phyloP scores from a whole-genome alignment of 345 rosid genomes.

The Kernera saxatilis region DNA sequence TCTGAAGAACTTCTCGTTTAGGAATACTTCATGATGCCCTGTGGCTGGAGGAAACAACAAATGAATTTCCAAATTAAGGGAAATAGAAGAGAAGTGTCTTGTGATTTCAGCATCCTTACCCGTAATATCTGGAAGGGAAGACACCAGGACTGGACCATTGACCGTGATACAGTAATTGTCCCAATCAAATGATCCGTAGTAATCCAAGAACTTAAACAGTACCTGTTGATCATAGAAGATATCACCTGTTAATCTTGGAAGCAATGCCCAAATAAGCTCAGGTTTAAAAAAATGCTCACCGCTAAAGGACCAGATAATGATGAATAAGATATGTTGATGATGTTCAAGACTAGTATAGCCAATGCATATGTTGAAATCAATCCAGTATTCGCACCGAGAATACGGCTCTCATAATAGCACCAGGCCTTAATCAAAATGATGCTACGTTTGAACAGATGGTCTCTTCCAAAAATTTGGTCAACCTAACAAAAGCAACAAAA shows the following conservation, averaged over 20 bases:
- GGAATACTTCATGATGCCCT: conserved; percentile 29
- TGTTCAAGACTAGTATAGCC: conserved; percentile 60
- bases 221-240: conserved; percentile 41
- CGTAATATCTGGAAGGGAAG: conserved; percentile 46
- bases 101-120: conserved; percentile 39
- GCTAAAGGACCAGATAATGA: conserved; percentile 66
- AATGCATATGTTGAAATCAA: conserved; percentile 81
- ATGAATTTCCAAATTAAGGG: neutral
- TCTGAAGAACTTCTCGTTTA: conserved; percentile 51
- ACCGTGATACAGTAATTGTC: conserved; percentile 49
- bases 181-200: conserved; percentile 79
- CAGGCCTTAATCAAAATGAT: conserved; percentile 74
- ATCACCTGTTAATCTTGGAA: neutral
- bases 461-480: conserved; percentile 52
- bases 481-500: conserved; percentile 41
- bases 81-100: neutral
- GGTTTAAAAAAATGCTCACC: conserved; percentile 35
- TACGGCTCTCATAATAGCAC: conserved; percentile 89
- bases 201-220: conserved; percentile 60
- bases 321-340: conserved; percentile 60
- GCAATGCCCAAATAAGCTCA: neutral
- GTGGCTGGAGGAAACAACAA: conserved; percentile 17
- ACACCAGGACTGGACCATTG: conserved; percentile 50
- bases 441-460: conserved; percentile 80
- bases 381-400: conserved; percentile 80